Base-by-base conservation (phyloP, 1,284 basidiomycete genomes). In the Cutaneotrichosporon sp. region DNA sequence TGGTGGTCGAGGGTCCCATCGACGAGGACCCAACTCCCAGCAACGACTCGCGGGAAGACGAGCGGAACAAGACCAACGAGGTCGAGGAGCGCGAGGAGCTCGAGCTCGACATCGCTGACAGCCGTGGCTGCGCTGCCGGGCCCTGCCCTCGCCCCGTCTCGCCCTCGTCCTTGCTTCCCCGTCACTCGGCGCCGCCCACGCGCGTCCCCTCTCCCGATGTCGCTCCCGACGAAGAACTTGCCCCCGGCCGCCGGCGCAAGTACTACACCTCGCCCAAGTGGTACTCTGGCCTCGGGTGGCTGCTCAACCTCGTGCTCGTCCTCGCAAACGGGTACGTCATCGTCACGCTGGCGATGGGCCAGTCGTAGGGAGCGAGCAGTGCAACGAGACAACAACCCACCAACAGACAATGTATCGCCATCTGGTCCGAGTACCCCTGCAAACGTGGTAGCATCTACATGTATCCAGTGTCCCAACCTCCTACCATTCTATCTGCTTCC, bases 241-340 rank as follows among this genome's bases (percentile, higher is more conserved):
- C 38, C 3, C 20, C 33, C 4, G 18, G 33, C 13, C 34, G 51
- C 14, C 33, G 56, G 56, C 27, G 47, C 33, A 70, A 72, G 56
- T 69, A 64, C 27, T 92, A 85, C 67, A 87, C 85, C 66, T 89
- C 84, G 61, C 84, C 85, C 16, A 83, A 81, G 79, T 68, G 87
- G 60, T 77, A 84, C 51, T 86, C 81, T 27, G 65, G 66, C 4
- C 57, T 89, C 20, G 89, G 88, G 4, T 85, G 82, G 66, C n/a
- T 81, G 16, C 59, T 91, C 45, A 90, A 87, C 81, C 66, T 85
- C 7, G 67, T 90, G 6, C 81, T 91, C 16, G 78, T 88, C 18
- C 76, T 84, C 20, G 90, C 90, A 38, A 91, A 92, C 71, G 77
- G 51, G 31, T 79, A 78, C 65, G 78, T 77, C 16, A 73, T 79